These are phyloP conservation scores for Trichoderma sp. DNA, from an alignment of 2,329 filamentous ascomycete genomes.

Conservation along the genomic window DNA sequence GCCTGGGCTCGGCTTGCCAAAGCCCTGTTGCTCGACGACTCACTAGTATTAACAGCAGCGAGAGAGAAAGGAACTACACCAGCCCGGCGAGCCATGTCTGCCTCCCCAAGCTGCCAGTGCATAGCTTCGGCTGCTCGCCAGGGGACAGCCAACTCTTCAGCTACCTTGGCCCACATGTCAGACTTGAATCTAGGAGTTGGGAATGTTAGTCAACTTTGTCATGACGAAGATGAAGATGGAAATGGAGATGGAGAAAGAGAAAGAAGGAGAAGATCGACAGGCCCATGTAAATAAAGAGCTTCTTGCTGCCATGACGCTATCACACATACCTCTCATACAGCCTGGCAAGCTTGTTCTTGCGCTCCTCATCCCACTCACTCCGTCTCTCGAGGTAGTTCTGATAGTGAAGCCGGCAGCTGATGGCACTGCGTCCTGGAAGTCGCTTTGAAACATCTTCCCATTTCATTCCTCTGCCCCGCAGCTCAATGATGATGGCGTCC, in stretches of 20 bases:
- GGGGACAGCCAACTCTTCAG: slow-evolving; percentile 90
- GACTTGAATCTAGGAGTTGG: slow-evolving; percentile 74
- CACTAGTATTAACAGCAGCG: slow-evolving; percentile 50
- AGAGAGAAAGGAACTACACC: slow-evolving; percentile 83
- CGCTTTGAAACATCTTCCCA: slow-evolving; percentile 97
- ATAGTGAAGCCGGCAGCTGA: slow-evolving; percentile 91
- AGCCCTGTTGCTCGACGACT: slow-evolving; percentile 39
- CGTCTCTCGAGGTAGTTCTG: slow-evolving; percentile 95
- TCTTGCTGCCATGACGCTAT: neutral
- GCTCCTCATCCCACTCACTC: slow-evolving; percentile 95
- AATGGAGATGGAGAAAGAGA: neutral
- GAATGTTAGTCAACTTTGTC: neutral
- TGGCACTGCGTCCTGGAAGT: slow-evolving; percentile 84
- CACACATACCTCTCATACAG: slow-evolving; percentile 82
- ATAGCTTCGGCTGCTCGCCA: slow-evolving; percentile 96
- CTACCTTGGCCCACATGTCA: slow-evolving; percentile 96
- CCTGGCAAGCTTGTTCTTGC: slow-evolving; percentile 92
- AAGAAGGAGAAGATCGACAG: neutral
- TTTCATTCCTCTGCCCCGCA: slow-evolving; percentile 89
- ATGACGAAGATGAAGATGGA: neutral
- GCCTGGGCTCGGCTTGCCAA: slow-evolving; percentile 39
- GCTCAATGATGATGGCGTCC: slow-evolving; percentile 88
- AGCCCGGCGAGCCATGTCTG: slow-evolving; percentile 89
- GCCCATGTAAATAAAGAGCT: neutral
- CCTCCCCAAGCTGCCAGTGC: slow-evolving; percentile 95